These are phyloP conservation scores for Blastocystis sp. DNA, from an alignment of 352 stramenopile genomes.

Conservation along the genomic window DNA sequence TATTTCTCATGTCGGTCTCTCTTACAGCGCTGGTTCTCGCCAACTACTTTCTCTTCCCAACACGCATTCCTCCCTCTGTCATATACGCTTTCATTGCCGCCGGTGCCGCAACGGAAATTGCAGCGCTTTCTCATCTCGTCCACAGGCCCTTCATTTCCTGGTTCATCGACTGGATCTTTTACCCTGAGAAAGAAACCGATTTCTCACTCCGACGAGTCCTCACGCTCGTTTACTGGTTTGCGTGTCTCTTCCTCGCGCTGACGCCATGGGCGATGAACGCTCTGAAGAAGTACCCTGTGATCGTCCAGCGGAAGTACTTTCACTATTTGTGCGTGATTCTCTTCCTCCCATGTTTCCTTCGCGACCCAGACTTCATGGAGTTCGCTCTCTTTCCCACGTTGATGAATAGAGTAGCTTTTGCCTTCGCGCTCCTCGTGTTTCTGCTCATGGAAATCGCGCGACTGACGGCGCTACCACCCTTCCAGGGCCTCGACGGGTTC, in stretches of 20 bases:
- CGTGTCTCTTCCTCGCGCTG: neutral
- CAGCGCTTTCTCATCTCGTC: neutral
- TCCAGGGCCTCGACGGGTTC: neutral
- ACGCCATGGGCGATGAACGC: neutral
- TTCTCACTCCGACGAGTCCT: neutral
- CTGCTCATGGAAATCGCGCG: conserved; percentile 25
- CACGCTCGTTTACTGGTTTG: conserved; percentile 5
- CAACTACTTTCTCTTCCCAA: neutral
- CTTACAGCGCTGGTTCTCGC: neutral
- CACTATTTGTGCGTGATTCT: conserved; percentile 14
- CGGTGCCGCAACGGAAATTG: conserved; percentile 10
- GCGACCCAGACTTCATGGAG: conserved; percentile 8
- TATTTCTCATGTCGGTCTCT: neutral
- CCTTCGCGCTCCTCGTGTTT: conserved; percentile 16
- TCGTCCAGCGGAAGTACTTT: conserved; percentile 38
- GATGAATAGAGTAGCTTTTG: conserved; percentile 5
- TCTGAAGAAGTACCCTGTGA: neutral
- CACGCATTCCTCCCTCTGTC: neutral
- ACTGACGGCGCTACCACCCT: neutral
- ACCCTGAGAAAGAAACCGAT: neutral
- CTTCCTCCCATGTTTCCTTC: neutral
- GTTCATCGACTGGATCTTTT: conserved; percentile 10
- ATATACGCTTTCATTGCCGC: neutral
- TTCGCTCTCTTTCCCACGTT: neutral
- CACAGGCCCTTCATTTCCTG: neutral